Evolutionary conservation across 139 green algal genomes (phyloP).

Genomic region (Pseudopediastrum boryanum): DNA sequence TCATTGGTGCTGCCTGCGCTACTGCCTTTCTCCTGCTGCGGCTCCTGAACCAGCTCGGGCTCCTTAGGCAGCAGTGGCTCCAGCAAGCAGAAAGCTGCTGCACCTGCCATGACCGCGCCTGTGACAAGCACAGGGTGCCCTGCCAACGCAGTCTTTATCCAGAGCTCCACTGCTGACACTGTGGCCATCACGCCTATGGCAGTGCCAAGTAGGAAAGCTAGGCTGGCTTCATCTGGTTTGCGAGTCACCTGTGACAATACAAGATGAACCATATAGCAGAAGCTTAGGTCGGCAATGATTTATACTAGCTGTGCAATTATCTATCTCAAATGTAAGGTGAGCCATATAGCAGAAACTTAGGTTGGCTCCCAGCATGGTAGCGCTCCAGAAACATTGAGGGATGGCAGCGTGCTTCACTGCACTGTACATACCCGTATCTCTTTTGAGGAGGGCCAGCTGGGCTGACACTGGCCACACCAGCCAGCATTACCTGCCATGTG

Average conservation of each 20-base stretch:
- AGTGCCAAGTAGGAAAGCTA: conserved; percentile 80
- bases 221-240: conserved; percentile 59
- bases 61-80: conserved; percentile 31
- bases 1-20: neutral
- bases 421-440: too few species aligned
- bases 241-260: conserved; percentile 42
- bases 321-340: neutral
- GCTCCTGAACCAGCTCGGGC: conserved; percentile 6
- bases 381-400: too few species aligned
- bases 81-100: conserved; percentile 29
- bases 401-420: too few species aligned
- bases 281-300: neutral
- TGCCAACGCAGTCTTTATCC: conserved; percentile 66
- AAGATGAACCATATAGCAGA: neutral
- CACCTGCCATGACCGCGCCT: conserved; percentile 43
- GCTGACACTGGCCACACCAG: too few species aligned
- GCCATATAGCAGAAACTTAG: neutral
- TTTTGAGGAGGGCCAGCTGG: too few species aligned
- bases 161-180: conserved; percentile 82
- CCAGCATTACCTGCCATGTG: too few species aligned
- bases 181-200: conserved; percentile 82
- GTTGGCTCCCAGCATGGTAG: too few species aligned
- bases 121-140: conserved; percentile 54
- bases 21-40: neutral
- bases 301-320: neutral